A percentile compares a stretch with the other conserved stretches of the same genome.
Evolutionary conservation across 2,329 filamentous ascomycete genomes (phyloP).

Genomic region (Fusarium sacchari): DNA sequence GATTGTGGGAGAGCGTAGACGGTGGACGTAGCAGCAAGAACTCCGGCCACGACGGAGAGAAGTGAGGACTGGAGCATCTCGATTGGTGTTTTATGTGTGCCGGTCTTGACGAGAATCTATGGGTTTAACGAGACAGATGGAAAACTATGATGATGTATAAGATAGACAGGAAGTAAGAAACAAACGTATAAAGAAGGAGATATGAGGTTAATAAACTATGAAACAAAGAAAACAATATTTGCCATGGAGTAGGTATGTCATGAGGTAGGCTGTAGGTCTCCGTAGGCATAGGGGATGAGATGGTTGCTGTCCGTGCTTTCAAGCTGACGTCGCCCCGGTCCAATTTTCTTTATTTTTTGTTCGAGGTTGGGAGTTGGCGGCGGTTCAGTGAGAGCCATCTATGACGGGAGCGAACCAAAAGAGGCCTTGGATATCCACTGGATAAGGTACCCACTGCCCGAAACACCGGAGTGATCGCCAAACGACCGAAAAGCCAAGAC

Average conservation of each 20-base stretch:
- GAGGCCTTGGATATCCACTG: slow-evolving; percentile 8
- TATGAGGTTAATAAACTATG: slow-evolving; percentile 18
- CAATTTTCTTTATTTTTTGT: slow-evolving; percentile 24
- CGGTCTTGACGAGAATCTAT: neutral
- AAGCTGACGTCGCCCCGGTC: slow-evolving; percentile 41
- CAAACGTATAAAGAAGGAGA: slow-evolving; percentile 10
- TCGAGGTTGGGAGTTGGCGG: slow-evolving; percentile 11
- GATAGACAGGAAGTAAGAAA: slow-evolving; percentile 4
- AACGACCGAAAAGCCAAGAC: slow-evolving; percentile 25
- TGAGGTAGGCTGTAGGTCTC: neutral
- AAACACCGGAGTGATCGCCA: slow-evolving; percentile 20
- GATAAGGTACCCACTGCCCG: neutral
- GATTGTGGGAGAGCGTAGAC: slow-evolving; percentile 42
- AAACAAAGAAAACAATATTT: slow-evolving; percentile 21
- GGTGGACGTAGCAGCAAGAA: slow-evolving; percentile 34
- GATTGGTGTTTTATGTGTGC: neutral
- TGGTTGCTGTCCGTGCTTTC: slow-evolving; percentile 30
- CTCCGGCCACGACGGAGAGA: slow-evolving; percentile 32
- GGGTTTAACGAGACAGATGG: neutral
- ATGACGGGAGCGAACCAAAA: neutral
- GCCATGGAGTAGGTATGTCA: neutral
- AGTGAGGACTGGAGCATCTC: slow-evolving; percentile 40
- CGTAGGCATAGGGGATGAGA: slow-evolving; percentile 10
- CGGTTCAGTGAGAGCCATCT: neutral
- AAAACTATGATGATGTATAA: neutral